Base-by-base conservation (phyloP, 2,329 filamentous ascomycete species). In the Apiospora rasikravindrae region DNA sequence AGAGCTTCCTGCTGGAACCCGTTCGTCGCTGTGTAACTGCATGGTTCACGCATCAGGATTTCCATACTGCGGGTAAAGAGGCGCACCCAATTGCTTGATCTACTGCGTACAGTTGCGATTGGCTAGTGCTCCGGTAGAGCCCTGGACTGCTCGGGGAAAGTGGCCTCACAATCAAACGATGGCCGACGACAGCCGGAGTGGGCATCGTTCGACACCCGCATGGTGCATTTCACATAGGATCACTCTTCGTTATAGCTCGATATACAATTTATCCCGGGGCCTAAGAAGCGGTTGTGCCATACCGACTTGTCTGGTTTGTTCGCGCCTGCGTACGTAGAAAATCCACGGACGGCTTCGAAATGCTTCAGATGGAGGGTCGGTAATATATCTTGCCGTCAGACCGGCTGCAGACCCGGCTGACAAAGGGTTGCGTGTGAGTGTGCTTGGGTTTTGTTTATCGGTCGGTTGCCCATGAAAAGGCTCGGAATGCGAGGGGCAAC, bases 311-410 rank as follows among this genome's bases (percentile, higher is more conserved):
- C 16, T 8, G 11, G 10, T n/a, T 10, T 61, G 8, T 22, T 37
- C 29, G 16, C 33, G 33, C 33, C 33, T 64, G 33, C 33, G 16
- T 37, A 40, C 33, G 24, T 40, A 64, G n/a, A 40, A 24, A 64
- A 64, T 40, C 33, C n/a, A 19, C 40, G 33, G 19, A 14, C 51
- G 40, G 71, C 73, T 69, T 71, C 73, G 70, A 74, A 73, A 75
- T 69, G 64, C 47, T 66, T 66, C 64, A 66, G 69, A 69, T 74
- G 69, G 71, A 73, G 74, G 72, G 72, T 70, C 71, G 69, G 40
- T 69, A 72, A 73, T 75, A 73, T 74, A 73, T 66, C 74, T 72
- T 75, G 72, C 71, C 71, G 72, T 75, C 71, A 71, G 67, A 75
- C 74, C 73, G 72, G 57, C 57, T 64, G 57, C 29, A 40, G 19